Evolutionary conservation across 2,329 filamentous ascomycete species (phyloP).

Genomic region (Didymella pinodella): DNA sequence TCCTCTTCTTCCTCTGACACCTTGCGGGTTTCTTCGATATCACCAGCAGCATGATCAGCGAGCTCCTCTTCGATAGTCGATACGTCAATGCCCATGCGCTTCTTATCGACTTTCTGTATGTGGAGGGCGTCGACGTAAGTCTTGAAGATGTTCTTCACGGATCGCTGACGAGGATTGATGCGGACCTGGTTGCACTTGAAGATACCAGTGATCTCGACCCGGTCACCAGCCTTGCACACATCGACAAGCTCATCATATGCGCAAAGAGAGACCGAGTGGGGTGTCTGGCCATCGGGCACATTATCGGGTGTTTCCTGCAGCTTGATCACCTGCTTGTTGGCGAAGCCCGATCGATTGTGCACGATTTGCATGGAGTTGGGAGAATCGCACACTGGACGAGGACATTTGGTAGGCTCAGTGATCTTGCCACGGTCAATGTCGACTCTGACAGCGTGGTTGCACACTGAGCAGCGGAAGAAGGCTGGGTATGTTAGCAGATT

Average conservation of each 20-base stretch:
- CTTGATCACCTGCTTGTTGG: conserved; percentile 99
- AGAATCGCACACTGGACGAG: conserved; percentile 78
- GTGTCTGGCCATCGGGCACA: conserved; percentile 94
- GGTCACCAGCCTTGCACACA: conserved; percentile 96
- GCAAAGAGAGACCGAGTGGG: conserved; percentile 94
- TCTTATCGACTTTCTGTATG: conserved; percentile 95
- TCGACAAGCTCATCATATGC: conserved; percentile 97
- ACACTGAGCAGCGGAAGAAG: conserved; percentile 94
- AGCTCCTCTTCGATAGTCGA: conserved; percentile 87
- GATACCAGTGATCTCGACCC: conserved; percentile 93
- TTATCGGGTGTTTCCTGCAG: conserved; percentile 96
- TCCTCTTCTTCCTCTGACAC: conserved; percentile 86
- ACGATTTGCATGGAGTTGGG: conserved; percentile 98
- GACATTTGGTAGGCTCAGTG: conserved; percentile 89
- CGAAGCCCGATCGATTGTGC: conserved; percentile 93
- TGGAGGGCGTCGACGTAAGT: conserved; percentile 96
- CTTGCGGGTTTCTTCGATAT: conserved; percentile 83
- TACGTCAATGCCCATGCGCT: conserved; percentile 87
- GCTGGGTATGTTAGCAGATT: conserved; percentile 58
- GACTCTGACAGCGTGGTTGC: conserved; percentile 88
- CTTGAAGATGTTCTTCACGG: conserved; percentile 95
- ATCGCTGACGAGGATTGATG: conserved; percentile 89
- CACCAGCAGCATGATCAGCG: conserved; percentile 73
- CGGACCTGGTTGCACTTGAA: conserved; percentile 95
- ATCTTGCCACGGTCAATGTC: conserved; percentile 96